These are phyloP conservation scores for Gossypium australe DNA, from an alignment of 345 rosid genomes.

Conservation along the genomic window DNA sequence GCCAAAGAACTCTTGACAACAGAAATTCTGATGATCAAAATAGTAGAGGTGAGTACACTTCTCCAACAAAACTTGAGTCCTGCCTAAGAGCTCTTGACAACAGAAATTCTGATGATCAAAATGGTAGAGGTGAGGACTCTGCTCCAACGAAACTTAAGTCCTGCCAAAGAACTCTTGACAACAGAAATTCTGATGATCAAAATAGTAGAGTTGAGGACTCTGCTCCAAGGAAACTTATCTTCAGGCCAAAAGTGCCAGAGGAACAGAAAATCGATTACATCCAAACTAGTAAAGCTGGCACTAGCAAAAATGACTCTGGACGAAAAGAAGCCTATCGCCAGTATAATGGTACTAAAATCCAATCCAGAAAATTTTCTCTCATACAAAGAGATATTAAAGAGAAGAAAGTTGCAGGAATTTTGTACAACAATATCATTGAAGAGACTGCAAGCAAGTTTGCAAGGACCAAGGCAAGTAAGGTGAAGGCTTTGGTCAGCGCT, in stretches of 20 bases:
- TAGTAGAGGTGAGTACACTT: constrained; percentile 4
- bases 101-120: constrained; percentile 10
- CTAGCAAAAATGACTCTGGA: constrained; percentile 18
- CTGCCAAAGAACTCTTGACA: constrained; percentile 36
- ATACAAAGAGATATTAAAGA: constrained; percentile 42
- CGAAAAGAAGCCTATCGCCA: constrained; percentile 17
- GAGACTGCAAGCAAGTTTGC: constrained; percentile 64
- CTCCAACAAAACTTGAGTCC: constrained; percentile 53
- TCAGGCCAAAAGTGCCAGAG: constrained; percentile 34
- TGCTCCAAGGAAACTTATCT: constrained; percentile 48
- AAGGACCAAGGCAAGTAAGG: constrained; percentile 62
- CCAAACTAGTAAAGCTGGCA: background rate
- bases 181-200: constrained; percentile 24
- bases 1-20: constrained; percentile 32
- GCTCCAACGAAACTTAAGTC: constrained; percentile 52
- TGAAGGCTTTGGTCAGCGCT: constrained; percentile 85
- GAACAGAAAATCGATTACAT: constrained; percentile 24
- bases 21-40: constrained; percentile 7
- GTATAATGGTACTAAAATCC: constrained; percentile 13
- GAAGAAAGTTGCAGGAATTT: constrained; percentile 37
- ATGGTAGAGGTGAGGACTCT: constrained; percentile 2
- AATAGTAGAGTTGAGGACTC: constrained; percentile 11
- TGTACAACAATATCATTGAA: constrained; percentile 73
- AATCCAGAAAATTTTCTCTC: constrained; percentile 36
- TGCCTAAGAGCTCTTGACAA: constrained; percentile 34